These are phyloP conservation scores for Pythium volutum DNA, from an alignment of 352 stramenopile species.

Conservation along the genomic window DNA sequence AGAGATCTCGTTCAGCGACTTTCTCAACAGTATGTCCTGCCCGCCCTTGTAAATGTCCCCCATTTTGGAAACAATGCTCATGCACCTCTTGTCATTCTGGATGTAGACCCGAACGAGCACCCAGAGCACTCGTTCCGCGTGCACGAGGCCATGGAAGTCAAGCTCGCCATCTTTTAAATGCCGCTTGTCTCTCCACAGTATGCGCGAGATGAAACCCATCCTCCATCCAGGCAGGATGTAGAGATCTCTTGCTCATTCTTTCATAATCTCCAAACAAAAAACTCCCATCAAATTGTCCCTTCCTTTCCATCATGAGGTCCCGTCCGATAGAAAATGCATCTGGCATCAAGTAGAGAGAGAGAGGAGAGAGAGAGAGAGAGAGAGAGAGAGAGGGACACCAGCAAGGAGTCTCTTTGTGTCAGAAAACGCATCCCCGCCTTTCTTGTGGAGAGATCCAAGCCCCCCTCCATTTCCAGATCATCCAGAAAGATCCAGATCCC, in stretches of 20 bases:
- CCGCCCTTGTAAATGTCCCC: neutral
- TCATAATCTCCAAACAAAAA: conserved; percentile 2
- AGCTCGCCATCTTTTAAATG: conserved; percentile 85
- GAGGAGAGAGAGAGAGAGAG: no score
- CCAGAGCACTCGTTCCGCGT: conserved; percentile 79
- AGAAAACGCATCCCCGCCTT: no score
- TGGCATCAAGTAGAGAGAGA: no score
- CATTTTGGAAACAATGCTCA: neutral
- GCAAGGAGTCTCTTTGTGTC: no score
- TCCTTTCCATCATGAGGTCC: no score
- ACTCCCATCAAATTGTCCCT: no score
- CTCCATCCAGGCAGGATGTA: no score
- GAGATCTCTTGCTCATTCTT: neutral
- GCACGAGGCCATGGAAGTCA: conserved; percentile 88
- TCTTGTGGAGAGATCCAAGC: no score
- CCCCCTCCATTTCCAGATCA: no score
- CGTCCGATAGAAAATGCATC: no score
- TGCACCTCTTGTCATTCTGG: neutral
- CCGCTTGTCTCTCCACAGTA: neutral
- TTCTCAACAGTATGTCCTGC: conserved; percentile 65
- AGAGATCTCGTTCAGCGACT: conserved; percentile 76
- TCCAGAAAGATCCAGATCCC: conserved; percentile 17
- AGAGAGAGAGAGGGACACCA: no score
- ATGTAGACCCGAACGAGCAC: conserved; percentile 70
- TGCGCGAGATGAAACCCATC: neutral